Evolutionary conservation across 495 filamentous ascomycete genomes (phyloP), one percentile per base, ranked within the genome.

Genomic region (Annulohypoxylon nitens): DNA sequence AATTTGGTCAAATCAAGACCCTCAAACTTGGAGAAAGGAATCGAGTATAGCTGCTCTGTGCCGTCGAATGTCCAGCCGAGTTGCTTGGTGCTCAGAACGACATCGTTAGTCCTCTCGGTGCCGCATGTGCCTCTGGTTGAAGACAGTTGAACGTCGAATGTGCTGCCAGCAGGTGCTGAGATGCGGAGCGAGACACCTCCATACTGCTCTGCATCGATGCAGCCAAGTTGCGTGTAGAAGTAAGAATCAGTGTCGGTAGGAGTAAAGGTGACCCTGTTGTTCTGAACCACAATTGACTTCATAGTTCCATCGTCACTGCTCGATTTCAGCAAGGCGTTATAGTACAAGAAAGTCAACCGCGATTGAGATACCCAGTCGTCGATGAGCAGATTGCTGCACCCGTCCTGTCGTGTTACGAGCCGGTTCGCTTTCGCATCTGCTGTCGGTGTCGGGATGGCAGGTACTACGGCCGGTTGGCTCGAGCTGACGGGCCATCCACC

Each of bases 311-410:
- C 89, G 71, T 90, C 88, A 70, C 86, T 88, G 12, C 84, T 83
- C n/a, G 88, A 78, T 66, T 88, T 78, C 3, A 85, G 76, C 79
- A 90, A 70, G 43, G 88, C 84, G 74, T 91, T 91, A 80, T 91
- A 91, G 75, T 80, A 87, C 8, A 91, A 79, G 78, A 91, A 91
- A 0, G 89, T 91, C 61, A 91, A 79, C 16, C 88, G 86, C 14
- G 89, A 91, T 69, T 91, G 89, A 14, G 88, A 90, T 47, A 80
- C 82, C 82, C 85, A 91, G 81, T 91, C 89, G 55, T 91, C 89
- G 64, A 90, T 82, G 26, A 90, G 79, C 30, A 89, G 78, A 62
- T 83, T 77, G 4, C 81, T 73, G 80, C 88, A 91, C 9, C 76
- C 73, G 18, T 79, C 81, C 9, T 80, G 51, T 10, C 73, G 47